Evolutionary conservation across 257 asterid genomes (phyloP), one percentile per base, ranked within the genome.

Genomic region (Rauvolfia tetraphylla): DNA sequence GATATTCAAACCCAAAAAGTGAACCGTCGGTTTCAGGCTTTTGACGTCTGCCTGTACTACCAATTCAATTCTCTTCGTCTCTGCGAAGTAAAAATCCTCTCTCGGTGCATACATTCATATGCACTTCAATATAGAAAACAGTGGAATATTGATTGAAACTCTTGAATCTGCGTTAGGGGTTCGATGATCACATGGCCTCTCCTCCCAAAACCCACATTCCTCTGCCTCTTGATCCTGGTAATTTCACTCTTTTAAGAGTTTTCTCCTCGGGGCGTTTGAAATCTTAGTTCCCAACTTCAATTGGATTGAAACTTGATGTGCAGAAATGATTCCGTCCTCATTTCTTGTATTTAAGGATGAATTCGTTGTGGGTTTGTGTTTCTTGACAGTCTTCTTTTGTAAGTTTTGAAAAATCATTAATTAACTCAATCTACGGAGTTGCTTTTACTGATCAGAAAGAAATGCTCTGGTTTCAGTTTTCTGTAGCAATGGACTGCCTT

Each of bases 211-310:
- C 91, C 73, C 87, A 79, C 87, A 70, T 80, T 81, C 88, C 93
- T 79, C 79, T 82, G 56, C 92, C 92, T 78, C 91, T 87, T 79
- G 92, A 90, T 81, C 92, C 90, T 74, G 96, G 98, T 93, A 80
- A n/a, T 54, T 51, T 75, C 53, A 4, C 9, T 15, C 54, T n/a
- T 44, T 15, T 0, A 53, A 53, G 25, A 22, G 7, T 23, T 48
- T 27, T 18, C 12, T 75, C 80, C 25, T 41, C n/a, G 15, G 38
- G 38, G 69, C 33, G 23, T 68, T 56, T 38, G 74, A 27, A 46
- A 15, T 38, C 39, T 34, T n/a, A 41, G 72, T 25, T 25, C 41
- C 65, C 42, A 5, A 2, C 68, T 27, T 79, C 68, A 58, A 75
- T 38, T 83, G 72, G 59, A 33, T 44, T 36, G 39, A 13, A 23